Evolutionary conservation across 73 alveolate genomes (phyloP).

Genomic region (Stentor roeselii): DNA sequence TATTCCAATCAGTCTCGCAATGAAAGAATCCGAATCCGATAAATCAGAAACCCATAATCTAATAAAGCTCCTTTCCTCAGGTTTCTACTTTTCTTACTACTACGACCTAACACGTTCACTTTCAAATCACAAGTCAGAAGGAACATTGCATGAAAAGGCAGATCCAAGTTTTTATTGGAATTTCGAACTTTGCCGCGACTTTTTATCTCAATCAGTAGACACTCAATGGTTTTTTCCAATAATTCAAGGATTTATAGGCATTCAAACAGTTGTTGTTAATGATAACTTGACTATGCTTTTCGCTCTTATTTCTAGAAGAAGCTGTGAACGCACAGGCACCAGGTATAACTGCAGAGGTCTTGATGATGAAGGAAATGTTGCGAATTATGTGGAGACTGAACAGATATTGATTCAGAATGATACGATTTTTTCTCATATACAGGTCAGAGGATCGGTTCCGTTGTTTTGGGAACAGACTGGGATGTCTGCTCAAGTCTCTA

Average conservation of each 20-base stretch:
- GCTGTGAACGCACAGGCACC: conserved; percentile 92
- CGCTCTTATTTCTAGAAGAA: conserved; percentile 53
- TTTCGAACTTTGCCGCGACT: conserved; percentile 33
- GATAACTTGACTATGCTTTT: conserved; percentile 31
- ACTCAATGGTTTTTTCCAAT: conserved; percentile 57
- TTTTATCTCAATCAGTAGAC: conserved; percentile 34
- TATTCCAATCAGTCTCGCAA: background rate
- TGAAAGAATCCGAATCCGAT: background rate
- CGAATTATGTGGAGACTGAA: conserved; percentile 96
- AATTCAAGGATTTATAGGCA: conserved; percentile 67
- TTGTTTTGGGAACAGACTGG: conserved; percentile 76
- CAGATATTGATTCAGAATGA: conserved; percentile 57
- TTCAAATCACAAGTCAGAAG: background rate
- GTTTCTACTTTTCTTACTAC: conserved; percentile 83
- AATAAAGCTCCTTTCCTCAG: conserved; percentile 46
- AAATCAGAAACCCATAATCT: background rate
- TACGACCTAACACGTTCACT: conserved; percentile 73
- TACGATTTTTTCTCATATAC: conserved; percentile 49
- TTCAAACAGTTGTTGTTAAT: conserved; percentile 29
- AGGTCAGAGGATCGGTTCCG: conserved; percentile 88
- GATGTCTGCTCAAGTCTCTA: conserved; percentile 34
- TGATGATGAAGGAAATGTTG: conserved; percentile 96
- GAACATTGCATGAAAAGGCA: conserved; percentile 18
- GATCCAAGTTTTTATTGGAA: conserved; percentile 56
- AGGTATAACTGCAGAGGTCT: conserved; percentile 96